A percentile compares a stretch with the other conserved stretches of the same genome.
phyloP scores from a whole-genome alignment of 164 flowering plant genomes.

The Kingdonia uniflora region DNA sequence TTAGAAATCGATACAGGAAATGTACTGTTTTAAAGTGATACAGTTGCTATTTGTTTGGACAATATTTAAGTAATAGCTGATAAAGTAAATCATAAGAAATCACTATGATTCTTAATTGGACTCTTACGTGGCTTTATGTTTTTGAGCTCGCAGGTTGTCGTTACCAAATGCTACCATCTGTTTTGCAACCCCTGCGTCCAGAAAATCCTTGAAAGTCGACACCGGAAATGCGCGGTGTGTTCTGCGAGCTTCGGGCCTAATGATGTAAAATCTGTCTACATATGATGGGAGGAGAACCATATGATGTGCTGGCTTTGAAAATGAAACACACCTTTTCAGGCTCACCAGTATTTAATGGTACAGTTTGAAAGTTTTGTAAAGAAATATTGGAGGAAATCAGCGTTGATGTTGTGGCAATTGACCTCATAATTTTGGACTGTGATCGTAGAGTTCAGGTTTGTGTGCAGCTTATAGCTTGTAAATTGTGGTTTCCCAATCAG shows the following conservation, averaged over 20 bases:
- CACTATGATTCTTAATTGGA: background rate
- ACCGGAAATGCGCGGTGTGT: slow-evolving; percentile 75
- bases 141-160: slow-evolving; percentile 61
- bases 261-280: slow-evolving; percentile 86
- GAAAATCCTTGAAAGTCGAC: slow-evolving; percentile 51
- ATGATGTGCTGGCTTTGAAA: background rate
- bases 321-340: background rate
- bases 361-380: background rate
- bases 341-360: background rate
- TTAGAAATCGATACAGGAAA: no score
- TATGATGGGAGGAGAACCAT: no score
- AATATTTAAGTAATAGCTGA: no score
- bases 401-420: background rate
- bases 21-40: no score
- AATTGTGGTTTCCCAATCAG: slow-evolving; percentile 2
- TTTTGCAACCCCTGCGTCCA: slow-evolving; percentile 79
- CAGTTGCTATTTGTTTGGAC: no score
- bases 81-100: no score
- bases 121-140: background rate
- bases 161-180: slow-evolving; percentile 93
- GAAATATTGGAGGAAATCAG: background rate
- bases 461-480: slow-evolving; percentile 5
- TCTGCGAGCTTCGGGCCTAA: slow-evolving; percentile 69
- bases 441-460: slow-evolving; percentile 5
- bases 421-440: background rate